These are phyloP conservation scores for Haemoproteus tartakovskyi DNA, from an alignment of 169 alveolate species.

Conservation along the genomic window DNA sequence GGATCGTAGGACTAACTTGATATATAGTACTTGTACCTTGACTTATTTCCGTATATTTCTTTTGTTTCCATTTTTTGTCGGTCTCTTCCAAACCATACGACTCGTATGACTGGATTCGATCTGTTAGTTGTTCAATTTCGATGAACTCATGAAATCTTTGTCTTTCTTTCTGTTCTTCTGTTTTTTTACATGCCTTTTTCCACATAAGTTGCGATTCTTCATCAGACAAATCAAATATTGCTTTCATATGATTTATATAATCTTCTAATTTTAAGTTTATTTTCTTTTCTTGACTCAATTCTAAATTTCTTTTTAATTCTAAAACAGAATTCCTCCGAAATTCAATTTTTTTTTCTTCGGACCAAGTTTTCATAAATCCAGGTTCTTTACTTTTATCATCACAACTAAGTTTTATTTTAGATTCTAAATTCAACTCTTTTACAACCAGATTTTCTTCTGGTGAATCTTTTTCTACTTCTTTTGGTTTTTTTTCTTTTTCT, in stretches of 20 bases:
- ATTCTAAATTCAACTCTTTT: slow-evolving; percentile 15
- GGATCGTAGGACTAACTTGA: neutral
- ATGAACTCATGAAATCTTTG: slow-evolving; percentile 27
- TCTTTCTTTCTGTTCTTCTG: slow-evolving; percentile 38
- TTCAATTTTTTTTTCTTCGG: slow-evolving; percentile 61
- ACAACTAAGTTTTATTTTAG: slow-evolving; percentile 41
- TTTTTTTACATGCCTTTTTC: slow-evolving; percentile 21
- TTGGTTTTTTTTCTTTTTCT: neutral
- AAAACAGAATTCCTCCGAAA: slow-evolving; percentile 53
- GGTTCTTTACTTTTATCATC: slow-evolving; percentile 64
- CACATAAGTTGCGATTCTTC: slow-evolving; percentile 45
- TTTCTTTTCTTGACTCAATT: slow-evolving; percentile 55
- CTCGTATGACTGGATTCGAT: slow-evolving; percentile 7
- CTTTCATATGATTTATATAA: slow-evolving; percentile 35
- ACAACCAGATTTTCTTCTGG: slow-evolving; percentile 30
- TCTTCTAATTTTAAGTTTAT: slow-evolving; percentile 34
- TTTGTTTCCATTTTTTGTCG: neutral
- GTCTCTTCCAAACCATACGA: neutral
- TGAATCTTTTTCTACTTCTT: slow-evolving; percentile 24
- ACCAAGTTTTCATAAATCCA: slow-evolving; percentile 54
- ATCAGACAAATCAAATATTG: slow-evolving; percentile 42
- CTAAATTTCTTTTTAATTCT: slow-evolving; percentile 39
- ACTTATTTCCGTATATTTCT: neutral
- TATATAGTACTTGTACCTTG: neutral
- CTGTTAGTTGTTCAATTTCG: slow-evolving; percentile 48